Evolutionary conservation across 169 alveolate genomes (phyloP), one percentile per base, ranked within the genome.

Genomic region (Plasmodium ovale): DNA sequence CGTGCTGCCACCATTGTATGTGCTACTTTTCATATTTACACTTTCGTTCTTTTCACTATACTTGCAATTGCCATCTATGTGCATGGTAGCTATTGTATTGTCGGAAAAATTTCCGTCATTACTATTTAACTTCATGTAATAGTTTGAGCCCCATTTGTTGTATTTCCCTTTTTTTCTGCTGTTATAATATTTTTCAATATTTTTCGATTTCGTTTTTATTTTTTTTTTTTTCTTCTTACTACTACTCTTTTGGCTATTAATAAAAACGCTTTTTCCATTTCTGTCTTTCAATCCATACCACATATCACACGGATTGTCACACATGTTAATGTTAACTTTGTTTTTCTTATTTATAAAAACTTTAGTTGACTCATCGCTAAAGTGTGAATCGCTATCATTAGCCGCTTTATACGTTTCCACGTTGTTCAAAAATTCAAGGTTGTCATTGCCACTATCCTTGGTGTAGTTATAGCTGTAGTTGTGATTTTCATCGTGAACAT

Each of bases 291-390:
- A 72, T 21, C 96, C 96, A 69, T 90, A 92, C 96, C 96, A 93
- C 85, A 93, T 92, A 65, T 93, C 96, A 51, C 94, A 88, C 0
- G 96, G 96, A 51, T 93, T 93, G 71, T 93, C 96, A 79, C 96
- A 93, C 92, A 93, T 64, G 70, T 93, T 93, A 60, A 77, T 60
- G n/a, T 64, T 33, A 42, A 77, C 74, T 35, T 64, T 47, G 21
- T 44, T 60, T 67, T 77, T 77, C 35, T 67, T 77, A 23, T 77
- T 77, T 10, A 77, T 58, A n/a, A 60, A 77, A 5, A 62, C 88
- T 67, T 64, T 77, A 3, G 88, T 77, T 2, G 88, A 77, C 47
- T 77, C 88, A 47, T 77, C 88, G 62, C 88, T 77, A 62, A 42
- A 77, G 1, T 44, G n/a, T 2, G 88, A 77, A 35, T 35, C 62